phyloP scores from a whole-genome alignment of 202 grass and related monocot genomes.

The Bolboschoenoplectus hybrid region DNA sequence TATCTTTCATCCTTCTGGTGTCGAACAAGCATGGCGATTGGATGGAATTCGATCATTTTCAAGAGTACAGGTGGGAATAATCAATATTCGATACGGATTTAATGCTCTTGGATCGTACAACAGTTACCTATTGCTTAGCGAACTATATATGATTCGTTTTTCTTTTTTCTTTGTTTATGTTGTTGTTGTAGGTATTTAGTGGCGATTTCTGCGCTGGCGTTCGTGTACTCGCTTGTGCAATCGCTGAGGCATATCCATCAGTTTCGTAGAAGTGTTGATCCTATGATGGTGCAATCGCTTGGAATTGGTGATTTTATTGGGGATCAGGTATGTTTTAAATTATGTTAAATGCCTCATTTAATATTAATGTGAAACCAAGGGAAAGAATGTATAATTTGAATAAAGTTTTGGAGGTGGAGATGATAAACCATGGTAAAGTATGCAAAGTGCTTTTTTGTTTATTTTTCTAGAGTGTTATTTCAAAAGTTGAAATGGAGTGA shows the following conservation, averaged over 20 bases:
- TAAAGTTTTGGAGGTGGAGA: conserved; percentile 4
- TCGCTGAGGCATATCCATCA: conserved; percentile 43
- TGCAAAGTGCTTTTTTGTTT: conserved; percentile 17
- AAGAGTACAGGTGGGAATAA: conserved; percentile 66
- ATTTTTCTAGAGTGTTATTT: conserved; percentile 36
- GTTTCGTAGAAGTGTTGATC: conserved; percentile 47
- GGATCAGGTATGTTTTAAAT: conserved; percentile 64
- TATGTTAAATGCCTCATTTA: conserved; percentile 15
- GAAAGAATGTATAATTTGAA: conserved; percentile 12
- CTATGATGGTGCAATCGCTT: conserved; percentile 11
- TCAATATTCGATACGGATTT: not conserved
- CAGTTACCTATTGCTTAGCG: too few species aligned
- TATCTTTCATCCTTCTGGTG: conserved; percentile 67
- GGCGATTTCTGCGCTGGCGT: conserved; percentile 52
- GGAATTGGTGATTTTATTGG: conserved; percentile 62
- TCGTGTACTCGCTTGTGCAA: conserved; percentile 66
- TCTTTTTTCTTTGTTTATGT: not conserved
- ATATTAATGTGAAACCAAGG: conserved; percentile 11
- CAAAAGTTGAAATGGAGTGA: conserved; percentile 35
- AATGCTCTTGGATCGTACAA: too few species aligned
- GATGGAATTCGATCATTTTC: conserved; percentile 75
- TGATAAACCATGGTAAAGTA: conserved; percentile 36
- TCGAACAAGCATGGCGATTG: conserved; percentile 79
- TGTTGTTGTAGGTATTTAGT: conserved; percentile 61
- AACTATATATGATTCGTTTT: not conserved